Percentiles rank a stretch among this genome's conserved stretches.
Conservation (phyloP, 2,329 filamentous ascomycete species). For the Aspergillus sp. region DNA sequence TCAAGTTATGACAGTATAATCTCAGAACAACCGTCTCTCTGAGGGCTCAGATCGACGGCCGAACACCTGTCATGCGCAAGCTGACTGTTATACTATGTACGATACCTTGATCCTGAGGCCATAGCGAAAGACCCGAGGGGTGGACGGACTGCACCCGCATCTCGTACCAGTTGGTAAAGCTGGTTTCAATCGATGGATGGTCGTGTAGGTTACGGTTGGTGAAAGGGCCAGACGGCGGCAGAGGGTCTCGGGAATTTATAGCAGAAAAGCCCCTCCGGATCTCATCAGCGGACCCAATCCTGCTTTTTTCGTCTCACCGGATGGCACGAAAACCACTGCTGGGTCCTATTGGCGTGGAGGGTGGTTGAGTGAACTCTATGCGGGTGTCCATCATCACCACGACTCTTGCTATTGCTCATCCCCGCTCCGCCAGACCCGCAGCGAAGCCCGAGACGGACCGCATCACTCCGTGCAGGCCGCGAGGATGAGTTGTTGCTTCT, state of each 20-base stretch:
- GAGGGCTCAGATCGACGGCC: constrained; percentile 13
- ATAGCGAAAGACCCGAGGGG: constrained; percentile 23
- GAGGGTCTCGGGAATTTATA: neutral
- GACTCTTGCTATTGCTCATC: neutral
- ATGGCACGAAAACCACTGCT: constrained; percentile 4
- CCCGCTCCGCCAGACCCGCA: neutral
- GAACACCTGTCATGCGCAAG: constrained; percentile 46
- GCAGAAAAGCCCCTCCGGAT: too few species aligned
- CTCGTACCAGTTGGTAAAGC: constrained; percentile 21
- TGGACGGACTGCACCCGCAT: constrained; percentile 26
- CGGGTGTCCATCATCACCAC: neutral
- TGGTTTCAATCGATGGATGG: neutral
- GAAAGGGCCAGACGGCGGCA: constrained; percentile 9
- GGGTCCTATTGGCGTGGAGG: constrained; percentile 7
- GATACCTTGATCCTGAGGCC: constrained; percentile 43
- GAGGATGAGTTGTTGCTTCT: neutral
- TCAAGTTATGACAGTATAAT: constrained; percentile 80
- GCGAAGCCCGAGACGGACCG: neutral
- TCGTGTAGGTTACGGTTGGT: constrained; percentile 6
- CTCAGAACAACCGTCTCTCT: constrained; percentile 55
- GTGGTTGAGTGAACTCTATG: neutral
- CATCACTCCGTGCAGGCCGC: neutral
- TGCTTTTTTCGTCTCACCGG: constrained; percentile 10
- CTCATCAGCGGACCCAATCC: too few species aligned
- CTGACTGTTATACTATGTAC: constrained; percentile 38